Evolutionary conservation across 805 yeast genomes (phyloP).

Genomic region (Barnettozyma californica): DNA sequence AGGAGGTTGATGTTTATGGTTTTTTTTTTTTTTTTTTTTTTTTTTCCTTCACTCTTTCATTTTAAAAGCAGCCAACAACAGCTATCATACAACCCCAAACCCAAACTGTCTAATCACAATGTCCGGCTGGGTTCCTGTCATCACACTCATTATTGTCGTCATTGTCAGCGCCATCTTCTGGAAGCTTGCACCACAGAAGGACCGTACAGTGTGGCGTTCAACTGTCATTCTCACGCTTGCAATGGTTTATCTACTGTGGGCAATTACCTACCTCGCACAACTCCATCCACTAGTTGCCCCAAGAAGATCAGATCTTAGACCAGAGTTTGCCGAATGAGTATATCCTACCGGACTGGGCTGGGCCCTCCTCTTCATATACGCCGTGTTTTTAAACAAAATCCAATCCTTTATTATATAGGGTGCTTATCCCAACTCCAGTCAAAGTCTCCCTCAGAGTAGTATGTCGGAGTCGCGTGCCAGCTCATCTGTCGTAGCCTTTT

Average conservation of each 20-base stretch:
- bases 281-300: slow-evolving; percentile 90
- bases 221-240: slow-evolving; percentile 62
- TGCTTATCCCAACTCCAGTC: background rate
- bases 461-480: background rate
- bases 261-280: slow-evolving; percentile 80
- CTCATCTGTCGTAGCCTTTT: background rate
- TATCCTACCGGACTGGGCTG: background rate
- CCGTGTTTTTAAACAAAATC: background rate
- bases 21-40: background rate
- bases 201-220: slow-evolving; percentile 74
- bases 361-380: background rate
- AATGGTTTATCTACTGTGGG: slow-evolving; percentile 88
- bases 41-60: background rate
- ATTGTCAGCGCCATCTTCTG: slow-evolving; percentile 65
- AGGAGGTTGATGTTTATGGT: background rate
- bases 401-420: background rate
- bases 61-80: background rate
- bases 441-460: background rate
- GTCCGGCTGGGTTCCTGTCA: slow-evolving; percentile 44
- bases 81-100: background rate
- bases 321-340: slow-evolving; percentile 43
- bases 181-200: slow-evolving; percentile 80
- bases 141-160: slow-evolving; percentile 54
- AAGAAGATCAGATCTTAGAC: slow-evolving; percentile 83
- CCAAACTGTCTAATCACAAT: slow-evolving; percentile 1